Base-by-base conservation (phyloP, 1,284 basidiomycete species). In the Stereum hirsutum region DNA sequence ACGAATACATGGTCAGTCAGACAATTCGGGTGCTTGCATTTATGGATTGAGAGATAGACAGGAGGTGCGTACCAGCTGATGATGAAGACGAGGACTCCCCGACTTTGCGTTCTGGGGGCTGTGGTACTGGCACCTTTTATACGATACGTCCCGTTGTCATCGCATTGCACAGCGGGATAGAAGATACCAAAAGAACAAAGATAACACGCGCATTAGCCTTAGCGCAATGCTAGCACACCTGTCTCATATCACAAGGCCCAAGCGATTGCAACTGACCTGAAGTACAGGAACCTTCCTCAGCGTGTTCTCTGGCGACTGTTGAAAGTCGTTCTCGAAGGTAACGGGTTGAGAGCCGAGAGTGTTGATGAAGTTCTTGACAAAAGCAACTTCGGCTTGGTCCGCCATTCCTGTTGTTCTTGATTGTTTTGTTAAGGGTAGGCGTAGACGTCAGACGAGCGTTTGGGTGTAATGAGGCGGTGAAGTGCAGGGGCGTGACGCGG, bases 271-370 rank as follows among this genome's bases (percentile, higher is more conserved):
- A 69, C 79, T 57, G 49, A 86, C 86, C 43, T 75, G 74, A 32
- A 91, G 66, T 11, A 86, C 65, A 8, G 83, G 79, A n/a, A 91
- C 70, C 56, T 73, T 83, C 62, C 74, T 83, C 28, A 89, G 74
- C 28, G 80, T 74, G 50, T 83, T 72, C 48, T 80, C 68, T 1
- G 79, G 72, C 0, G 85, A 81, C 39, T 88, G 82, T 55, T 84
- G 78, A 63, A 84, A 91, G 58, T 88, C 81, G 58, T 87, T 76
- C 20, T 68, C 60, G 58, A 83, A 90, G 7, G 71, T 72, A 42
- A 92, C 70, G 23, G 81, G 79, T 55, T 87, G 82, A 2, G 71
- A 63, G 0, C 76, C 70, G 49, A 95, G 60, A 10, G 77, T 79
- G 50, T 80, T 83, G 39, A 81, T 63, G 52, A 86, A 84, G 5